Conservation (phyloP, 768 basidiomycete species). For the Serpula lacrymans region DNA sequence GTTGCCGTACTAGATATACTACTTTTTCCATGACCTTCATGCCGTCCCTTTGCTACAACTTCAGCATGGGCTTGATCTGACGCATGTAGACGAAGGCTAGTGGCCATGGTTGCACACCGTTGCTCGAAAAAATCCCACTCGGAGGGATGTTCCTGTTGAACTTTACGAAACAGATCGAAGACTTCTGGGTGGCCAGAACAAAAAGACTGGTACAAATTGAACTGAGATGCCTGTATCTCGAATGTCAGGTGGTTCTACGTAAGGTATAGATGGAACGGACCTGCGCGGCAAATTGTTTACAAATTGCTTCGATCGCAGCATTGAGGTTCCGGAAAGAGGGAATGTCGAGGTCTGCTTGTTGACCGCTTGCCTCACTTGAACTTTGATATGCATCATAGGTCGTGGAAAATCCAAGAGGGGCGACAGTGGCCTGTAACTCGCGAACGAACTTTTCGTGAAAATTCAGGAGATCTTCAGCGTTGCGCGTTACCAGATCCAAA, state of each 20-base stretch:
- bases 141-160: conserved; percentile 54
- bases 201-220: conserved; percentile 79
- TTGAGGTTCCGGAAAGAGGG: conserved; percentile 30
- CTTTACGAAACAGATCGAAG: conserved; percentile 64
- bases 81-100: conserved; percentile 30
- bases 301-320: conserved; percentile 45
- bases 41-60: conserved; percentile 7
- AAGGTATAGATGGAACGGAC: conserved; percentile 31
- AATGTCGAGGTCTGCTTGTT: not conserved
- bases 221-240: conserved; percentile 57
- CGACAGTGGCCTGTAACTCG: conserved; percentile 47
- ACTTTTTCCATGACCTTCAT: too few species aligned
- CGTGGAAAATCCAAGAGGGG: conserved; percentile 49
- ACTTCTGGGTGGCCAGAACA: conserved; percentile 88
- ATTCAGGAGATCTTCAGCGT: conserved; percentile 62
- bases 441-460: conserved; percentile 67
- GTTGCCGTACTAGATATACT: conserved; percentile 26
- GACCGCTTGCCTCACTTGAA: conserved; percentile 10
- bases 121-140: conserved; percentile 89
- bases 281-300: conserved; percentile 56
- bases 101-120: conserved; percentile 58
- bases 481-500: conserved; percentile 58
- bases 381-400: conserved; percentile 19
- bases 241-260: conserved; percentile 2
- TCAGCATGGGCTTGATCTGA: conserved; percentile 10